A percentile compares a stretch with the other conserved stretches of the same genome.
Evolutionary conservation across 148 eudicot genomes (phyloP).

Genomic region (Rhododendron griersonianum): DNA sequence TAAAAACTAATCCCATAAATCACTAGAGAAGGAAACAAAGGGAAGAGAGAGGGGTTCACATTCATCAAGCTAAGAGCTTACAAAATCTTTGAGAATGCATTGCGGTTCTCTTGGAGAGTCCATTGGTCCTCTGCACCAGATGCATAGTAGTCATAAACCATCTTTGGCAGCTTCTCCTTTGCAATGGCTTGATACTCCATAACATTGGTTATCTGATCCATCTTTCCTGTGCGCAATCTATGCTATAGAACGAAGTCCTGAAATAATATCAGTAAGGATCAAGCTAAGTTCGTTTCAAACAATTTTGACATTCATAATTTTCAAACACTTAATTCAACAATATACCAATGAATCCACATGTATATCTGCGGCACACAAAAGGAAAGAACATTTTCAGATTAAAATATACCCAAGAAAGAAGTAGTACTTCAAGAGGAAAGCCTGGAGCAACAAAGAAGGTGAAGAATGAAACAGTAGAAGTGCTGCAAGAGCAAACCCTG

Average conservation of each 20-base stretch:
- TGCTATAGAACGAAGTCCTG: neutral
- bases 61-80: constrained; percentile 23
- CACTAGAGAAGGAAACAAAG: neutral
- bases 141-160: constrained; percentile 80
- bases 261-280: neutral
- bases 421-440: neutral
- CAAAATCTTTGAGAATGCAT: constrained; percentile 74
- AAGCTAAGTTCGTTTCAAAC: neutral
- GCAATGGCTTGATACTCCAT: constrained; percentile 73
- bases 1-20: constrained; percentile 1
- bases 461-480: neutral
- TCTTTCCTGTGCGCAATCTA: constrained; percentile 14
- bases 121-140: constrained; percentile 95
- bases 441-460: neutral
- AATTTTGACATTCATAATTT: neutral
- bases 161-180: constrained; percentile 78
- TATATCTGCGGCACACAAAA: neutral
- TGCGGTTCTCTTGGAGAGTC: constrained; percentile 75
- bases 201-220: constrained; percentile 67
- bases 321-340: neutral
- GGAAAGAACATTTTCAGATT: neutral
- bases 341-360: neutral
- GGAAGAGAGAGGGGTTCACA: neutral
- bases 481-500: neutral
- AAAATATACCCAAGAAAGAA: neutral